Evolutionary conservation across 169 alveolate species (phyloP).

Genomic region (Neospora caninum): DNA sequence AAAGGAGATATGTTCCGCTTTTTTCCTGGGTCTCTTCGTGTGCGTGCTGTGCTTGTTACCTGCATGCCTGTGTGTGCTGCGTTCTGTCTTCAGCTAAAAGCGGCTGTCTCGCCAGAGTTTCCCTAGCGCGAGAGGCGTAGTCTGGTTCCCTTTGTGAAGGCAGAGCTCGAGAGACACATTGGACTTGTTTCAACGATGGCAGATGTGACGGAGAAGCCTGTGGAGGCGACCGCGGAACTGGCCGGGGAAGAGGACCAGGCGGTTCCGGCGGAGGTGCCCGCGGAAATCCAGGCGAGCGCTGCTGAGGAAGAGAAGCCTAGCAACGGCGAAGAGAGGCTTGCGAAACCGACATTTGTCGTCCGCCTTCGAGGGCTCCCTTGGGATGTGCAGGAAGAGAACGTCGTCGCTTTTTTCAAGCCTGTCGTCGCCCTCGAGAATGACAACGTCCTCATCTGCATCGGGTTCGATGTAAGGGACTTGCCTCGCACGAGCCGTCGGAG

Average conservation of each 20-base stretch:
- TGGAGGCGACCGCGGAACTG: not conserved
- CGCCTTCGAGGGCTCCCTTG: conserved; percentile 76
- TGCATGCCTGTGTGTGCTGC: no score
- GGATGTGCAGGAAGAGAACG: conserved; percentile 69
- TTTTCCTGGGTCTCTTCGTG: no score
- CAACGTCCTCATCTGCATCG: conserved; percentile 61
- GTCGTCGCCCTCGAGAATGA: conserved; percentile 28
- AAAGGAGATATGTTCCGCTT: no score
- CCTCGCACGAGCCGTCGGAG: not conserved
- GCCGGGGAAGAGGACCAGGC: not conserved
- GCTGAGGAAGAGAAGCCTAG: not conserved
- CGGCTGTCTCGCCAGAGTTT: no score
- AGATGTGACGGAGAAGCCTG: not conserved
- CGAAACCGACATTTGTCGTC: not conserved
- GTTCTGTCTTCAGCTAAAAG: no score
- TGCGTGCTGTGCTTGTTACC: no score
- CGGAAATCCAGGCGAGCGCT: not conserved
- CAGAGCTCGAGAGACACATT: not conserved
- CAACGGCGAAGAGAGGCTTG: not conserved
- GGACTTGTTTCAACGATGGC: not conserved
- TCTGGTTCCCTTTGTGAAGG: no score
- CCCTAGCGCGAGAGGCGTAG: no score
- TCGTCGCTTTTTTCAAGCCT: conserved; percentile 66
- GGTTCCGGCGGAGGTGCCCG: not conserved
- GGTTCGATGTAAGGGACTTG: conserved; percentile 49